Evolutionary conservation across 495 filamentous ascomycete genomes (phyloP), one percentile per base, ranked within the genome.

Genomic region (Penicillium robsamsonii): DNA sequence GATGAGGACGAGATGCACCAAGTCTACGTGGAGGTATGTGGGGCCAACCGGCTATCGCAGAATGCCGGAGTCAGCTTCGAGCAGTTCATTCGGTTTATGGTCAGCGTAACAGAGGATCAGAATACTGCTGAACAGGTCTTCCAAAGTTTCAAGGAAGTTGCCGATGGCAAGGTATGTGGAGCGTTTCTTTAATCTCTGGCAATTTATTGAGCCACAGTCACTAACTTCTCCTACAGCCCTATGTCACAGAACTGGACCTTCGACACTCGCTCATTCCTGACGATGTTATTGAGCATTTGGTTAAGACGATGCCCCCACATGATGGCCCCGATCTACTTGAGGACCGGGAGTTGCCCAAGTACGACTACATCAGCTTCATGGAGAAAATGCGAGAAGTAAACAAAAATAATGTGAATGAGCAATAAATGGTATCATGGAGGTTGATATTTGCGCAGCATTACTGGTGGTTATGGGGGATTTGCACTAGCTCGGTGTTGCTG

Each of bases 21-120:
- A 31, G 90, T 92, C 55, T 97, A 95, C 66, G 62, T 84, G 27
- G 85, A 87, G 24, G 91, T 90, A n/a, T 90, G 89, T 55, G 87
- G 74, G 6, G 62, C 67, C 8, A 59, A 56, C 20, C 63, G 73
- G 24, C 62, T 77, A 2, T 56, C 68, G 18, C 74, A 75, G 27
- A 75, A 73, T 54, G 72, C 71, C 22, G 81, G 86, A 56, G 94
- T 98, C 49, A 93, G 89, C 9, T 98, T 98, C 67, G 94, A 98
- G 75, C 95, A 97, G 71, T 98, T 98, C 68, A 98, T 98, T 71
- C 83, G 88, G 22, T 98, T 97, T 75, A 98, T 98, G 94, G 94
- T 98, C 8, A 90, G 92, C 62, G 93, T 96, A 38, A 97, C 95
- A 1, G 94, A 98, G 71, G 94, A 98, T 65, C 94, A 98, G 70